These are phyloP conservation scores for Trichoderma parareesei DNA, from an alignment of 495 filamentous ascomycete genomes.

Conservation along the genomic window DNA sequence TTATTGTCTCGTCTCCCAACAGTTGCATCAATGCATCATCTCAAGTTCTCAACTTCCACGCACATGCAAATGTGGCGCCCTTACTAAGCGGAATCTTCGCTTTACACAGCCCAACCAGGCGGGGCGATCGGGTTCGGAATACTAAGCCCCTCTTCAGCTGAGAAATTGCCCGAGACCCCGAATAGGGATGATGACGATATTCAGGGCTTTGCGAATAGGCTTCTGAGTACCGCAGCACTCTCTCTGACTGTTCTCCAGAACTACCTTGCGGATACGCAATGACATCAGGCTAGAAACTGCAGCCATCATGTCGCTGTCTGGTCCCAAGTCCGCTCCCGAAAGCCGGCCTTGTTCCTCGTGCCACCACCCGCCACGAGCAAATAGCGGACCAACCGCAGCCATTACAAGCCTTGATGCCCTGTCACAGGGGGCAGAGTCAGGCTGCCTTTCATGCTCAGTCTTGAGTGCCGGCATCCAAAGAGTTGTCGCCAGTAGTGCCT, in stretches of 20 bases:
- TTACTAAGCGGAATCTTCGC: not conserved
- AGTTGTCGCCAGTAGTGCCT: not conserved
- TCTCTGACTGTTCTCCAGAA: not conserved
- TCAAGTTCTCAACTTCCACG: too few relatives aligned
- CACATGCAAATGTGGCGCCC: not conserved
- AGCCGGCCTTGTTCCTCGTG: not conserved
- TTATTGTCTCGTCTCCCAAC: too few relatives aligned
- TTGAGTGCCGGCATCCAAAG: not conserved
- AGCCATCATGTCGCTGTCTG: not conserved
- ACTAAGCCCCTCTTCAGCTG: not conserved
- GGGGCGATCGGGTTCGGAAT: slow-evolving; percentile 3
- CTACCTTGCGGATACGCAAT: too few relatives aligned
- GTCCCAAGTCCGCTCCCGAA: not conserved
- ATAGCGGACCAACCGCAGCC: not conserved
- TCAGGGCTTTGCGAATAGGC: not conserved
- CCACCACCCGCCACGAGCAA: not conserved
- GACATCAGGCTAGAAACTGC: too few relatives aligned
- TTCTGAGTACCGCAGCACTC: not conserved
- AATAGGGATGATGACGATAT: not conserved
- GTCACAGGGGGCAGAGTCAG: not conserved
- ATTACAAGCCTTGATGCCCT: not conserved
- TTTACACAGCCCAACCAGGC: not conserved
- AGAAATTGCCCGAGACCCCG: not conserved
- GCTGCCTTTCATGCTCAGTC: not conserved
- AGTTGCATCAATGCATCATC: too few relatives aligned